phyloP scores from a whole-genome alignment of 768 basidiomycete genomes.

The Hydnomerulius pinastri region DNA sequence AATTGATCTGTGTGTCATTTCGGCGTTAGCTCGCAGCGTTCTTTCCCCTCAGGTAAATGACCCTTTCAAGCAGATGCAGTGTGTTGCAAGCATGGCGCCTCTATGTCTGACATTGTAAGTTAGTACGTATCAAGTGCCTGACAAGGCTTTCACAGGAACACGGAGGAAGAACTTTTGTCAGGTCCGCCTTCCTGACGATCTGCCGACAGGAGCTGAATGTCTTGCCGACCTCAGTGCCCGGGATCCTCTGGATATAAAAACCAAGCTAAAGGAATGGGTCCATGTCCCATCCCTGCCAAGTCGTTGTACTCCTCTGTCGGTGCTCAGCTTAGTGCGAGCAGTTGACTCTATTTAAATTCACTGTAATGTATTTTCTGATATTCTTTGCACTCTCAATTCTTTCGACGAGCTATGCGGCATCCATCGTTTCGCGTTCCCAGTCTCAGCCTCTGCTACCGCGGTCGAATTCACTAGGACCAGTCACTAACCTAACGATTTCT shows the following conservation, averaged over 20 bases:
- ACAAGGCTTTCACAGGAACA: background rate
- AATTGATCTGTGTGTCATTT: background rate
- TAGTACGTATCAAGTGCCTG: slow-evolving; percentile 3
- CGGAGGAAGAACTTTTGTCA: no score
- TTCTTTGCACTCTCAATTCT: slow-evolving; percentile 6
- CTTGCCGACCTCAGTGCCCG: background rate
- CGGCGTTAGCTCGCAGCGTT: background rate
- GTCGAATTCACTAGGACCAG: slow-evolving; percentile 12
- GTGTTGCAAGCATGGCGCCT: background rate
- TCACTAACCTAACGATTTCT: slow-evolving; percentile 36
- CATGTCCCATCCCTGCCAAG: no score
- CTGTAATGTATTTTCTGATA: slow-evolving; percentile 13
- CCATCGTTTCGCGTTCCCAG: slow-evolving; percentile 17
- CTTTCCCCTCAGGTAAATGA: background rate
- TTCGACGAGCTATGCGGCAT: slow-evolving; percentile 14
- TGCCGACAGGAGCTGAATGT: background rate
- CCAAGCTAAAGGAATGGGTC: background rate
- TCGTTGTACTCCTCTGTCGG: background rate
- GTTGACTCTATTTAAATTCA: background rate
- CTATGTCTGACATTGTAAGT: background rate
- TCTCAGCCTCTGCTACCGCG: slow-evolving; percentile 3
- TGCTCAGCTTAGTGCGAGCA: background rate
- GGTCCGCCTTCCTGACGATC: background rate
- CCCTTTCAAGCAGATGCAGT: background rate
- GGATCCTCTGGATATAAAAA: slow-evolving; percentile 2